Evolutionary conservation across 257 asterid genomes (phyloP), one percentile per base, ranked within the genome.

Genomic region (Catharanthus roseus): DNA sequence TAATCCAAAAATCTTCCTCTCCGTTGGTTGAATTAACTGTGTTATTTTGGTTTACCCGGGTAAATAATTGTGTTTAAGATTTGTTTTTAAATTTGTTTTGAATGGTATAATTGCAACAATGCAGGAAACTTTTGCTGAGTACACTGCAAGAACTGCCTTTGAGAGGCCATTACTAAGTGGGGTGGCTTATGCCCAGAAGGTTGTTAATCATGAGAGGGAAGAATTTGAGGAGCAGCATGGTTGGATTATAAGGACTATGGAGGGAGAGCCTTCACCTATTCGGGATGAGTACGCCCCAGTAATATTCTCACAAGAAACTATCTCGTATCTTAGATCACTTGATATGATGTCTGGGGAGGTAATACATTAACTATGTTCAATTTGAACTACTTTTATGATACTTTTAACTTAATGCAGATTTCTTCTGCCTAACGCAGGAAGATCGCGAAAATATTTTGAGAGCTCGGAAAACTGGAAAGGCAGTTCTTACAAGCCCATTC

Each of bases 311-410:
- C 98, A 93, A 81, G 98, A 93, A 82, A 93, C 98, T 0, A 83
- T 93, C 29, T 93, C 97, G 49, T 91, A 93, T 80, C 77, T 93
- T 69, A 87, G 85, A 76, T 90, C 97, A 49, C 81, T 93, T 9
- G 98, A 93, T 82, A 90, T 93, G 97, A 93, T 93, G 98, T 93
- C 98, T 0, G 98, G 97, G 77, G 97, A 93, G 98, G 98, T 90
- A 77, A 74, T 11, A 0, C 53, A 47, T 13, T 47, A 47, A 12
- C 16, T 47, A 47, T 21, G 49, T 29, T 67, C 29, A 36, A 19
- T 50, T 36, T 67, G 54, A 36, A 63, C 31, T 42, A 49, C 55
- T 18, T 44, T 38, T 50, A 57, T 75, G 71, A 29, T 69, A 6
- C 21, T 26, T 42, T 23, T 53, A 39, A 4, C 29, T 33, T n/a